Evolutionary conservation across 2,329 filamentous ascomycete species (phyloP).

Genomic region (Paecilomyces fulvus): DNA sequence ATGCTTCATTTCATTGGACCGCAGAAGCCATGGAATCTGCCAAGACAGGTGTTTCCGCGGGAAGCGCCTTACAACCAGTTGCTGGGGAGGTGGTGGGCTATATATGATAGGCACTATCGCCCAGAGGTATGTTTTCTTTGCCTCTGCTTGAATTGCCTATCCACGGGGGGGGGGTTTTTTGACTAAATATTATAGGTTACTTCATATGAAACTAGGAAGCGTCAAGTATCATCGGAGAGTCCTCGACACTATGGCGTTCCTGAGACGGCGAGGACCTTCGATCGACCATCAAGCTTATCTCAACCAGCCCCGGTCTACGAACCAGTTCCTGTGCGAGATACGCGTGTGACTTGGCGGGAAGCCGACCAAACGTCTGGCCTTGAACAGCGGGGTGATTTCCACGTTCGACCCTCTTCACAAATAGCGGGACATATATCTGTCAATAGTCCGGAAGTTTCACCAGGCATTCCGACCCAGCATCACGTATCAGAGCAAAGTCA

Average conservation of each 20-base stretch:
- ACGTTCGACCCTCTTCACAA: background rate
- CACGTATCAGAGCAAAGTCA: constrained; percentile 3
- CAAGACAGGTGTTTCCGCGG: constrained; percentile 25
- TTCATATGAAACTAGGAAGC: background rate
- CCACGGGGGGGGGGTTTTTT: background rate
- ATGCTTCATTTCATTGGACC: constrained; percentile 91
- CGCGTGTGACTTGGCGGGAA: background rate
- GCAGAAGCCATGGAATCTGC: constrained; percentile 78
- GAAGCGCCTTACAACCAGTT: constrained; percentile 66
- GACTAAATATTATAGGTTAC: background rate
- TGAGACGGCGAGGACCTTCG: background rate
- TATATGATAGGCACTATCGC: constrained; percentile 80
- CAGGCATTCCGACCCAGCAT: background rate
- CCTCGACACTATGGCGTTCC: background rate
- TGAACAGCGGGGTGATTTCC: background rate
- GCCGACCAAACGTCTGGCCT: background rate
- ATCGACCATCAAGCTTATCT: background rate
- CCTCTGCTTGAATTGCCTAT: background rate
- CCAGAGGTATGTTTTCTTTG: constrained; percentile 18
- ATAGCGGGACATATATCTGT: background rate
- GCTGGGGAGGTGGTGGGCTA: constrained; percentile 82
- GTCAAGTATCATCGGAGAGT: background rate
- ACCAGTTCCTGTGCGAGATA: background rate
- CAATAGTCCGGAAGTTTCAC: background rate
- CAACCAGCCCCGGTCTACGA: background rate